A percentile compares a stretch with the other conserved stretches of the same genome.
These are phyloP conservation scores for Hypoxylon sp. DNA, from an alignment of 2,329 filamentous ascomycete genomes.

Conservation along the genomic window DNA sequence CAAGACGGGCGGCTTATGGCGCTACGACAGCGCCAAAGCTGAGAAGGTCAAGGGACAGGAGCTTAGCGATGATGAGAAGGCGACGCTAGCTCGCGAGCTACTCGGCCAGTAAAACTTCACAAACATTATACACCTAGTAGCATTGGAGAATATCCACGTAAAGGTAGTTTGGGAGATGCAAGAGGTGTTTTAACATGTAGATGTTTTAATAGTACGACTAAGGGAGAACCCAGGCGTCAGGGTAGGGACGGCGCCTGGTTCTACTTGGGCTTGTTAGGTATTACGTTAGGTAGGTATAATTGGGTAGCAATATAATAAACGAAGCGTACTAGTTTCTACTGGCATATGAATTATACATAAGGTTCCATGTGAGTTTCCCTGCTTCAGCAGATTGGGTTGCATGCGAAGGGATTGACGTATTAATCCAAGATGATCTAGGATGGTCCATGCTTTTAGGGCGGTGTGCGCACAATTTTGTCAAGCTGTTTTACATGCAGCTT, in stretches of 20 bases:
- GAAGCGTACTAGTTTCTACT: no score
- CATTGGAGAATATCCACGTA: constrained; percentile 11
- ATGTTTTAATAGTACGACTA: constrained; percentile 4
- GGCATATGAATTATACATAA: no score
- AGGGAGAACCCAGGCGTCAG: background rate
- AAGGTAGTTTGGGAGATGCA: constrained; percentile 1
- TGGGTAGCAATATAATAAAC: no score
- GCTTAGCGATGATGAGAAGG: constrained; percentile 50
- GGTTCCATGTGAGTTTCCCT: no score
- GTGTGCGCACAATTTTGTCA: no score
- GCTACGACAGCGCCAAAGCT: constrained; percentile 59
- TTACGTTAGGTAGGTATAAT: no score
- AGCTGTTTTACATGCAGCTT: no score
- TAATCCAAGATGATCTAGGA: no score
- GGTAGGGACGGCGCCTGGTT: constrained; percentile 10
- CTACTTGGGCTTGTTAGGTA: constrained; percentile 9
- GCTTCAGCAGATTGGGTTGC: no score
- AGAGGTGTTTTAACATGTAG: constrained; percentile 8
- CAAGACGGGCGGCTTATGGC: constrained; percentile 69
- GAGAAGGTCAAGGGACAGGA: constrained; percentile 51
- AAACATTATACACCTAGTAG: background rate
- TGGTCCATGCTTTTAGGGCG: no score
- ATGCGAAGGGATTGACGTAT: no score
- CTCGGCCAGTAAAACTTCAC: constrained; percentile 42
- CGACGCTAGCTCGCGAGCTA: constrained; percentile 46